phyloP scores from a whole-genome alignment of 768 basidiomycete species.

The Tylopilus sp. region DNA sequence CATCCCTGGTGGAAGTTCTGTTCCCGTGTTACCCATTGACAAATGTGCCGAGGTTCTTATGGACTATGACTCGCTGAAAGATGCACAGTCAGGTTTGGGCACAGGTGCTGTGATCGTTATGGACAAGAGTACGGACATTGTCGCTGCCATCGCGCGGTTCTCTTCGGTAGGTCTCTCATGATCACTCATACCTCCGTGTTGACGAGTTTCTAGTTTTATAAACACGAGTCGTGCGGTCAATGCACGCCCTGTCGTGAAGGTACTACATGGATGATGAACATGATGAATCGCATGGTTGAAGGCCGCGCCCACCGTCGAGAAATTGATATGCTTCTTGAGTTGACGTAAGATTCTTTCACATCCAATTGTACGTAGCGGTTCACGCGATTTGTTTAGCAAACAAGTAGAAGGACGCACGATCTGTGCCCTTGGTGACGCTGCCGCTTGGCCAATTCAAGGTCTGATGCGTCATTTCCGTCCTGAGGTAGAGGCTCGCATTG shows the following conservation, averaged over 20 bases:
- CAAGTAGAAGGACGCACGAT: slow-evolving; percentile 97
- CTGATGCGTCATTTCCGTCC: slow-evolving; percentile 98
- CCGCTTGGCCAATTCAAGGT: slow-evolving; percentile 98
- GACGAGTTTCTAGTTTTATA: slow-evolving; percentile 74
- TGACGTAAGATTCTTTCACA: slow-evolving; percentile 60
- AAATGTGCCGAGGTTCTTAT: slow-evolving; percentile 88
- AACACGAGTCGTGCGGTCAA: slow-evolving; percentile 98
- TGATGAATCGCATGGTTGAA: slow-evolving; percentile 97
- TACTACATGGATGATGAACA: slow-evolving; percentile 99
- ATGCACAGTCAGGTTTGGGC: slow-evolving; percentile 93
- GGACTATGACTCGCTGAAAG: slow-evolving; percentile 98
- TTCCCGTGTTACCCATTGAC: slow-evolving; percentile 85
- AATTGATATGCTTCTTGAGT: slow-evolving; percentile 96
- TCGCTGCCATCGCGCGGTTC: slow-evolving; percentile 93
- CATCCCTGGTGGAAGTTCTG: slow-evolving; percentile 91
- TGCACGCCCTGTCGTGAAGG: slow-evolving; percentile 94
- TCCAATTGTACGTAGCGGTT: not conserved
- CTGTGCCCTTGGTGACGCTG: slow-evolving; percentile 94
- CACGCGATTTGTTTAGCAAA: slow-evolving; percentile 51
- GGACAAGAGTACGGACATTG: slow-evolving; percentile 96
- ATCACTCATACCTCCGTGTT: not conserved
- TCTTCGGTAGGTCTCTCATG: slow-evolving; percentile 49
- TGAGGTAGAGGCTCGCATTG: slow-evolving; percentile 87
- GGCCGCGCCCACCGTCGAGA: slow-evolving; percentile 89
- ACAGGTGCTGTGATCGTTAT: slow-evolving; percentile 99